phyloP scores from a whole-genome alignment of 345 rosid species.

The Salix dunnii region DNA sequence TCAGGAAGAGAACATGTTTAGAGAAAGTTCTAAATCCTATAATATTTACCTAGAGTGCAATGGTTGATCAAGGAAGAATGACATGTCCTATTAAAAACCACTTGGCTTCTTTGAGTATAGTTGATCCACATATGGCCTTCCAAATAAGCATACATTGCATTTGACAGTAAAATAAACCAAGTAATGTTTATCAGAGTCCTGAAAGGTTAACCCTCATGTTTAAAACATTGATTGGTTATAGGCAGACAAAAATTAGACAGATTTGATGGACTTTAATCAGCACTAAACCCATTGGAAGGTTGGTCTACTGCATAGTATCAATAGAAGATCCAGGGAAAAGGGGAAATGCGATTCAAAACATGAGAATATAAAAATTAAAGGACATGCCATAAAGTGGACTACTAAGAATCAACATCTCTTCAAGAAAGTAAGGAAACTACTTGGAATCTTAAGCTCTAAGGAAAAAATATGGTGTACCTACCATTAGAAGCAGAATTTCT shows the following conservation, averaged over 20 bases:
- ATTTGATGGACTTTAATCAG: neutral
- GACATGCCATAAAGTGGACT: neutral
- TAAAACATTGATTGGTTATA: neutral
- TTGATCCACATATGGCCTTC: neutral
- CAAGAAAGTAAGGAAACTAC: neutral
- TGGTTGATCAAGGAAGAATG: neutral
- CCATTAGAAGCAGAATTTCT: conserved; percentile 54
- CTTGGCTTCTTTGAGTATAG: neutral
- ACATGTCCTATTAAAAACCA: neutral
- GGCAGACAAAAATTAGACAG: neutral
- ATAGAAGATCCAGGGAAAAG: neutral
- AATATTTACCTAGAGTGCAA: neutral
- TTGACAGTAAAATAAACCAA: neutral
- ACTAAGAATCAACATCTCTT: neutral
- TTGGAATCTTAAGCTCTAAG: neutral
- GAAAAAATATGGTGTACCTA: conserved; percentile 18
- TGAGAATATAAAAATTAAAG: neutral
- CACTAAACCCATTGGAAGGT: neutral
- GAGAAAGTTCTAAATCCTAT: neutral
- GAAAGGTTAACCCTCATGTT: neutral
- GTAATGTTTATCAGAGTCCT: neutral
- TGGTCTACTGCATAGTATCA: neutral
- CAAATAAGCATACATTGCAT: neutral
- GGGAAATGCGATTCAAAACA: neutral
- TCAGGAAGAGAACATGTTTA: neutral